Evolutionary conservation across 495 filamentous ascomycete genomes (phyloP).

Genomic region (Jackrogersella minutella): DNA sequence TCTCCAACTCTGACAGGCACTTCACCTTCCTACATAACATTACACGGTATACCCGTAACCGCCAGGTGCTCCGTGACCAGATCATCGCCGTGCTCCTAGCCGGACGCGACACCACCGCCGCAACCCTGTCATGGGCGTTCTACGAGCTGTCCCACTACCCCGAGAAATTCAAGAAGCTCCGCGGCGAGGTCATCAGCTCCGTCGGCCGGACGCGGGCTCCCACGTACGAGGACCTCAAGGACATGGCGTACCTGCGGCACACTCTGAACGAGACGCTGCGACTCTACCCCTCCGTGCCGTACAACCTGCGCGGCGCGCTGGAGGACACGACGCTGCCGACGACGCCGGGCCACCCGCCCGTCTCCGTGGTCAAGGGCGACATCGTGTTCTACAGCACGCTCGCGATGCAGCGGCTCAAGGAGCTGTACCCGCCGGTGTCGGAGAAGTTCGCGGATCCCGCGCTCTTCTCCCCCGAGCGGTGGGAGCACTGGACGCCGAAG

Average conservation of each 20-base stretch:
- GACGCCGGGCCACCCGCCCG: constrained; percentile 47
- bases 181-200: constrained; percentile 48
- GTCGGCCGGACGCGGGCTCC: constrained; percentile 44
- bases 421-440: constrained; percentile 55
- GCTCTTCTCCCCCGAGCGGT: constrained; percentile 63
- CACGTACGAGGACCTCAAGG: constrained; percentile 52
- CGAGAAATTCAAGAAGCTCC: constrained; percentile 55
- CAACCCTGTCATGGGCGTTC: constrained; percentile 63
- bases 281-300: constrained; percentile 60
- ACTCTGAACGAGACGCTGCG: constrained; percentile 58
- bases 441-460: constrained; percentile 56
- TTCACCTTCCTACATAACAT: constrained; percentile 61
- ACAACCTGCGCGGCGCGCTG: constrained; percentile 56
- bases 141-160: constrained; percentile 61
- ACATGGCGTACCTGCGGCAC: constrained; percentile 50
- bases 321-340: constrained; percentile 56
- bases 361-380: constrained; percentile 50
- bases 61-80: constrained; percentile 64
- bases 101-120: constrained; percentile 68
- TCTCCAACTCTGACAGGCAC: constrained; percentile 50
- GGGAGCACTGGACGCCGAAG: constrained; percentile 61
- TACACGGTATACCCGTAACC: constrained; percentile 53
- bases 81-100: constrained; percentile 66
- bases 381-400: constrained; percentile 54
- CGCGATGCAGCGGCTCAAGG: constrained; percentile 61